phyloP scores from a whole-genome alignment of 345 rosid genomes.

The Populus nigra region DNA sequence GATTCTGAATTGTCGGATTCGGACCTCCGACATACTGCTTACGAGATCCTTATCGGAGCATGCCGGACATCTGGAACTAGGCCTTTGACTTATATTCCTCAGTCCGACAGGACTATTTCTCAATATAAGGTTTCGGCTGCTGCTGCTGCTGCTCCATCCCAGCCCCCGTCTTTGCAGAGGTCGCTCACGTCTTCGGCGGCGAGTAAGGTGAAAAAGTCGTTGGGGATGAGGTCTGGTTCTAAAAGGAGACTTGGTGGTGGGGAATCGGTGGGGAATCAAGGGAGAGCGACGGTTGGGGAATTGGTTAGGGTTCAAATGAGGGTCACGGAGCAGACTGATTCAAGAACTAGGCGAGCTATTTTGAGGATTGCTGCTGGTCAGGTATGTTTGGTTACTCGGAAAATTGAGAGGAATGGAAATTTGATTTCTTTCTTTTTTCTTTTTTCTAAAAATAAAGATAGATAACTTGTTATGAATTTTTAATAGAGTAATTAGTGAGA shows the following conservation, averaged over 20 bases:
- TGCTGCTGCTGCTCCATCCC: conserved; percentile 4
- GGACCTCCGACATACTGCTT: conserved; percentile 30
- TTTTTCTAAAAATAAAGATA: no score
- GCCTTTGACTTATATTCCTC: conserved; percentile 26
- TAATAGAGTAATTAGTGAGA: background rate
- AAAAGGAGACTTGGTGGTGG: conserved; percentile 36
- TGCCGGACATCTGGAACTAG: conserved; percentile 30
- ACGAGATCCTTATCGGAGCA: conserved; percentile 31
- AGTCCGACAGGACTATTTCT: conserved; percentile 16
- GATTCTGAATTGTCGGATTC: conserved; percentile 15
- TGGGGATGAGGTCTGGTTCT: conserved; percentile 24
- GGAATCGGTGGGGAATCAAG: conserved; percentile 23
- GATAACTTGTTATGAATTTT: background rate
- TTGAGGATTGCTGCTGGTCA: conserved; percentile 36
- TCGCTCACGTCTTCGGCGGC: conserved; percentile 32
- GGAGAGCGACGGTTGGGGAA: conserved; percentile 42
- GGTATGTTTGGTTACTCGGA: conserved; percentile 24
- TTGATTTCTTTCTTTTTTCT: background rate
- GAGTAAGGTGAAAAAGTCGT: conserved; percentile 33
- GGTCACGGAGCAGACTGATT: conserved; percentile 35
- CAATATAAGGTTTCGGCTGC: background rate
- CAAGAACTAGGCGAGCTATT: conserved; percentile 29
- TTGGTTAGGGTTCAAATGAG: conserved; percentile 32
- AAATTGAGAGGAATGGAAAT: conserved; percentile 2
- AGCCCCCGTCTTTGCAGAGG: conserved; percentile 22